These are phyloP conservation scores for Hypoxylon sp. DNA, from an alignment of 2,329 filamentous ascomycete species.

Conservation along the genomic window DNA sequence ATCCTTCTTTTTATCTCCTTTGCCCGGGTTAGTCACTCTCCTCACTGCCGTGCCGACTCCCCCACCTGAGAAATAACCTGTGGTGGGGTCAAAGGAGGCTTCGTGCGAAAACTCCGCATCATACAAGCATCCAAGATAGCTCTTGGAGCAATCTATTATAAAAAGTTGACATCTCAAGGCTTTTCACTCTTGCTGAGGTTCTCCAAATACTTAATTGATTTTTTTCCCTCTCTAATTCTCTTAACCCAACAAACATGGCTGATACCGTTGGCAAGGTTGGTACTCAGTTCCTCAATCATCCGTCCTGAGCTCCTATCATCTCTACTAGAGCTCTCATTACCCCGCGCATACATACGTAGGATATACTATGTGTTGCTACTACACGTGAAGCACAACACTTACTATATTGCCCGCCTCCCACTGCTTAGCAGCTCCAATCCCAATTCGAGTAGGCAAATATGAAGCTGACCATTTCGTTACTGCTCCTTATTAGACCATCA, in stretches of 20 bases:
- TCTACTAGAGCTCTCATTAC: conserved; percentile 12
- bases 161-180: conserved; percentile 37
- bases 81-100: conserved; percentile 42
- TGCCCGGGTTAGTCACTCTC: conserved; percentile 19
- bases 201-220: conserved; percentile 19
- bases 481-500: conserved; percentile 78
- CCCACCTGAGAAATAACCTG: conserved; percentile 42
- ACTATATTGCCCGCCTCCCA: not conserved
- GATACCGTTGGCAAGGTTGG: conserved; percentile 68
- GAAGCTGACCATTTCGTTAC: conserved; percentile 27
- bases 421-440: conserved; percentile 1
- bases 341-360: conserved; percentile 38
- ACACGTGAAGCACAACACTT: conserved; percentile 8
- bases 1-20: conserved; percentile 22
- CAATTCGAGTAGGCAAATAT: not conserved
- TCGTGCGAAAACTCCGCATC: conserved; percentile 45
- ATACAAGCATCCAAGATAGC: conserved; percentile 30
- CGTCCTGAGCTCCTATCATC: conserved; percentile 11
- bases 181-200: conserved; percentile 20
- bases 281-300: conserved; percentile 29
- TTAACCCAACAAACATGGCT: conserved; percentile 59
- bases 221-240: conserved; percentile 20
- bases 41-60: conserved; percentile 46
- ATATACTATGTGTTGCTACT: conserved; percentile 6
- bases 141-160: conserved; percentile 33